Evolutionary conservation across 768 basidiomycete genomes (phyloP).

Genomic region (Pisolithus tinctorius): DNA sequence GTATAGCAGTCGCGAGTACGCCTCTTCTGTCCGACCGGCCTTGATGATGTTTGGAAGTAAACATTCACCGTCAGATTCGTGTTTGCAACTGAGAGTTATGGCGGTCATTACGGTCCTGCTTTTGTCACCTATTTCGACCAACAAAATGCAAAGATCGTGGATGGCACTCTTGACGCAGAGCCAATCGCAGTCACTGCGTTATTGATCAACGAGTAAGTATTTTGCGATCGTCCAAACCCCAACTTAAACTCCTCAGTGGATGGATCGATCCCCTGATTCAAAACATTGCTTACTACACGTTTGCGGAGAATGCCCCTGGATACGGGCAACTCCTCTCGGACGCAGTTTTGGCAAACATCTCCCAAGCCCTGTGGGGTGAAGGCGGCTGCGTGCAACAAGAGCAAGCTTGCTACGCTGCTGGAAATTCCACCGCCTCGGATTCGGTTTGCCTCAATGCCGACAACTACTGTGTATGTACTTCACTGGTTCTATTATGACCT

Average conservation of each 20-base stretch:
- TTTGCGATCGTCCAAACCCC: neutral
- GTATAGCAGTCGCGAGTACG: constrained; percentile 49
- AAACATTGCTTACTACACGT: constrained; percentile 52
- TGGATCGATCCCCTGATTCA: constrained; percentile 64
- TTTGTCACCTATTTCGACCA: constrained; percentile 58
- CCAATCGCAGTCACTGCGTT: constrained; percentile 49
- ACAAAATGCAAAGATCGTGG: constrained; percentile 48
- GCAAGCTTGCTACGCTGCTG: constrained; percentile 50
- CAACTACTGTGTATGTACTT: constrained; percentile 45
- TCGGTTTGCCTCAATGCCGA: constrained; percentile 45
- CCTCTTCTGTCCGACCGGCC: neutral
- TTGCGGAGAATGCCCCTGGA: constrained; percentile 56
- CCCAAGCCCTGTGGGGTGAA: constrained; percentile 38
- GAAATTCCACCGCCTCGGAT: constrained; percentile 38
- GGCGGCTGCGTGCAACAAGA: constrained; percentile 52
- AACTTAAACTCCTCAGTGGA: constrained; percentile 34
- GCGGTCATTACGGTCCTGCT: constrained; percentile 60
- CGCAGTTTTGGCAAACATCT: constrained; percentile 38
- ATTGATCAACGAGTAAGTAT: constrained; percentile 54
- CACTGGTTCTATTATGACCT: neutral
- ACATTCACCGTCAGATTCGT: constrained; percentile 38
- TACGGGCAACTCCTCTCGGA: constrained; percentile 56
- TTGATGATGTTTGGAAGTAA: neutral
- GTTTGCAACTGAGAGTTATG: constrained; percentile 61
- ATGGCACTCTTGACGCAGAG: constrained; percentile 40